phyloP scores from a whole-genome alignment of 1,139 yeast species.

The Casaregolazyma suthepensis region DNA sequence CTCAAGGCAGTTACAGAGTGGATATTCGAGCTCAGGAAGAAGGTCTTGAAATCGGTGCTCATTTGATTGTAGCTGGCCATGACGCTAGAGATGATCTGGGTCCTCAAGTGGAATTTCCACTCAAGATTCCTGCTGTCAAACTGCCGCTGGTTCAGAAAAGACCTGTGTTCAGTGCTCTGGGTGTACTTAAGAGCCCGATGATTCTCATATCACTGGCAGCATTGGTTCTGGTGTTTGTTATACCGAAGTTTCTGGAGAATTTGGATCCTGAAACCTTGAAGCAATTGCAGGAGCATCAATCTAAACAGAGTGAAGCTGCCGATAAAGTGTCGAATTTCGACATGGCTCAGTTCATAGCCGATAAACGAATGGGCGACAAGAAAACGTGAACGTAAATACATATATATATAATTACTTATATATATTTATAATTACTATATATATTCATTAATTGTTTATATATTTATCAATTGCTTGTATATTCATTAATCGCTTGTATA shows the following conservation, averaged over 20 bases:
- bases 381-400: no score
- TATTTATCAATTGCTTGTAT: neutral
- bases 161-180: slow-evolving; percentile 29
- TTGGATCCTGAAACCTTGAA: slow-evolving; percentile 34
- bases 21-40: slow-evolving; percentile 21
- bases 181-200: slow-evolving; percentile 34
- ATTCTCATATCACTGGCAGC: slow-evolving; percentile 33
- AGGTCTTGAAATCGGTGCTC: slow-evolving; percentile 19
- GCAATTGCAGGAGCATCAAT: slow-evolving; percentile 26
- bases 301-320: slow-evolving; percentile 16
- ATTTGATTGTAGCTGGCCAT: slow-evolving; percentile 28
- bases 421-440: neutral
- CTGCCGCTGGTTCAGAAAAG: slow-evolving; percentile 24
- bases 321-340: slow-evolving; percentile 26
- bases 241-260: slow-evolving; percentile 31
- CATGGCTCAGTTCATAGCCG: slow-evolving; percentile 27
- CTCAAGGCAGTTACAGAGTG: slow-evolving; percentile 21
- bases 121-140: slow-evolving; percentile 20
- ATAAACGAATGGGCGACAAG: slow-evolving; percentile 7
- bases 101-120: slow-evolving; percentile 27
- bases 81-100: slow-evolving; percentile 26
- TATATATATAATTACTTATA: neutral
- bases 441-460: neutral
- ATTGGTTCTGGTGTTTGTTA: slow-evolving; percentile 29
- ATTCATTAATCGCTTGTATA: no score